Percentiles rank a stretch among this genome's conserved stretches.
phyloP scores from a whole-genome alignment of 78 protist genomes.

The Parvularia atlantis region DNA sequence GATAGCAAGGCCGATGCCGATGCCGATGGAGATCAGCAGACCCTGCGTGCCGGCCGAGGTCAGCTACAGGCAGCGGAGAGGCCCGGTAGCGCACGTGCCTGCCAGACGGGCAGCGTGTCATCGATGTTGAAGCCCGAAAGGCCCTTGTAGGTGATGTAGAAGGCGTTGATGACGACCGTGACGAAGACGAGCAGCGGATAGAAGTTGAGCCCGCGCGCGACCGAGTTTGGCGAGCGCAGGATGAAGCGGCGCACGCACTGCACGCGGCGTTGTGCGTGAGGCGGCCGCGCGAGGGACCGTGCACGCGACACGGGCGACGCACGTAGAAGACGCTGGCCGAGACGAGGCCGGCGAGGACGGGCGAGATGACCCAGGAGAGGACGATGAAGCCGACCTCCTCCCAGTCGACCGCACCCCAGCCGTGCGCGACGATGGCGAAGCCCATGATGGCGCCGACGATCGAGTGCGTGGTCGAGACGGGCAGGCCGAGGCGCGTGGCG shows the following conservation, averaged over 20 bases:
- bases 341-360: constrained; percentile 19
- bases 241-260: not conserved
- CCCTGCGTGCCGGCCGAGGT: no score
- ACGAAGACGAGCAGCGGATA: constrained; percentile 8
- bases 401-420: not conserved
- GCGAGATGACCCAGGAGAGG: constrained; percentile 32
- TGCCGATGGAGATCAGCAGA: not conserved
- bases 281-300: no score
- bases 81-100: no score
- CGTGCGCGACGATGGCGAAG: not conserved
- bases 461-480: constrained; percentile 52
- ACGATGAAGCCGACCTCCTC: constrained; percentile 3
- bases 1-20: not conserved
- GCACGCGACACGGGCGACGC: constrained; percentile 1
- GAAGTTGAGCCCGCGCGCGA: not conserved
- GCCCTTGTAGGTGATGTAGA: constrained; percentile 35
- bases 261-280: no score
- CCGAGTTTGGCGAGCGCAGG: not conserved
- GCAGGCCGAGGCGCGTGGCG: constrained; percentile 25
- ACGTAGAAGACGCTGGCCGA: constrained; percentile 2
- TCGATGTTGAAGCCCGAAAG: constrained; percentile 18
- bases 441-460: not conserved
- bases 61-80: no score
- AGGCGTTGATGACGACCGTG: not conserved
- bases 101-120: not conserved